These are phyloP conservation scores for Thalassiosira exigua DNA, from an alignment of 352 stramenopile genomes.

Conservation along the genomic window DNA sequence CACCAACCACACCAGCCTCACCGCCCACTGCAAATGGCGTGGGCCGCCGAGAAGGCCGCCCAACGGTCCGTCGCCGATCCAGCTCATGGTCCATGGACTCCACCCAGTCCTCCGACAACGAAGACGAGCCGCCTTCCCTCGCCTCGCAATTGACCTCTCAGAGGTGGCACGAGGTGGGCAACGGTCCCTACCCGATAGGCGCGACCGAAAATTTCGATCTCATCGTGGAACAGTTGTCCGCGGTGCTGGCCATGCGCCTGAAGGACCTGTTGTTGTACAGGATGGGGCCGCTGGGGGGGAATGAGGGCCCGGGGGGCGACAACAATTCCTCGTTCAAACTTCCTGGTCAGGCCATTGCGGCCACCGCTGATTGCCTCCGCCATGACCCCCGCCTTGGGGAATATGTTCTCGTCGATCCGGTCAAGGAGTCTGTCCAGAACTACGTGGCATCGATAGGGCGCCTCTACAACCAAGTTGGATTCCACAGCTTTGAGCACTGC, in stretches of 20 bases:
- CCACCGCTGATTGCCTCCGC: constrained; percentile 16
- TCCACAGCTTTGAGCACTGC: constrained; percentile 68
- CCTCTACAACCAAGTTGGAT: constrained; percentile 57
- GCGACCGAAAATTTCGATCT: constrained; percentile 45
- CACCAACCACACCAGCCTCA: too few species aligned
- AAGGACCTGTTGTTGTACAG: constrained; percentile 42
- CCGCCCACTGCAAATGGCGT: background rate
- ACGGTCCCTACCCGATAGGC: constrained; percentile 26
- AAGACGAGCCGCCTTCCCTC: constrained; percentile 2
- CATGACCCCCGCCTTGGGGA: constrained; percentile 35
- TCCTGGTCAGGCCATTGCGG: background rate
- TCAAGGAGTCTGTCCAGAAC: constrained; percentile 26
- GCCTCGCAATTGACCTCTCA: constrained; percentile 47
- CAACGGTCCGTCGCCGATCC: background rate
- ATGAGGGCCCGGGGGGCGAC: background rate
- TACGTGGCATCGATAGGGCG: constrained; percentile 46
- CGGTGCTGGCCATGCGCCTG: constrained; percentile 39
- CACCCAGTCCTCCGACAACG: constrained; percentile 7
- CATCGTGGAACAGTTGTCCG: constrained; percentile 55
- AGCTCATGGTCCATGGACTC: constrained; percentile 21
- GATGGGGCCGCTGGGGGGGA: background rate
- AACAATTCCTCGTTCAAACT: background rate
- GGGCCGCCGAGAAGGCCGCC: background rate
- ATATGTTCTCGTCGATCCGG: constrained; percentile 42
- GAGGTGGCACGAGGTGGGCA: constrained; percentile 63